A percentile compares a stretch with the other conserved stretches of the same genome.
Conservation (phyloP, 208 protist genomes). For the Porcisia deanei region DNA sequence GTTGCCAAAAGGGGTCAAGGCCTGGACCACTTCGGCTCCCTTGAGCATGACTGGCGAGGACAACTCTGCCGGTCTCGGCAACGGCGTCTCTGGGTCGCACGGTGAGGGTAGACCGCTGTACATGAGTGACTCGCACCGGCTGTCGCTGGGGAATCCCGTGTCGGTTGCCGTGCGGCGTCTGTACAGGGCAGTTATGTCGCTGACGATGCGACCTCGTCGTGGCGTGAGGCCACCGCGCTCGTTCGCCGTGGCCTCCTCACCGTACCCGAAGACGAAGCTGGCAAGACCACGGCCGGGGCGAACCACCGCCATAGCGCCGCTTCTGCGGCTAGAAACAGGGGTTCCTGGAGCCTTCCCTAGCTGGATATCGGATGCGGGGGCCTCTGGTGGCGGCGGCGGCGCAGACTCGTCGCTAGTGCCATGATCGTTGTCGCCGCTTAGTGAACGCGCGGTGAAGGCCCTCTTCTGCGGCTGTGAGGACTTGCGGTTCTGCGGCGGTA, state of each 20-base stretch:
- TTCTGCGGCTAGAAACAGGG: neutral
- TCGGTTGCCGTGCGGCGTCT: constrained; percentile 20
- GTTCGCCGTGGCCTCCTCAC: constrained; percentile 14
- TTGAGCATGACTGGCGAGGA: neutral
- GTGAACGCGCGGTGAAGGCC: neutral
- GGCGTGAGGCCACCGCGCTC: constrained; percentile 19
- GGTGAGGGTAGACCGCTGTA: constrained; percentile 3
- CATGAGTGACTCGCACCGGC: constrained; percentile 18
- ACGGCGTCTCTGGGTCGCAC: neutral
- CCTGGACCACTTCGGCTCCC: neutral
- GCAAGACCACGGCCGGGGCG: constrained; percentile 19
- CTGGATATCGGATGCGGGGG: neutral
- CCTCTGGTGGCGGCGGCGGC: neutral
- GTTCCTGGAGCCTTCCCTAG: neutral
- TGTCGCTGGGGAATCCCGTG: constrained; percentile 16
- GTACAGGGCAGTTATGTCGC: constrained; percentile 33
- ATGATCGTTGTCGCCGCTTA: no score
- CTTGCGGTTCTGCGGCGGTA: constrained; percentile 11
- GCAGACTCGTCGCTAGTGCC: neutral
- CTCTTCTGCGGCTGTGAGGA: constrained; percentile 1
- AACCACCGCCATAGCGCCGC: neutral
- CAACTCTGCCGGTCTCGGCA: neutral
- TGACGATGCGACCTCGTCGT: constrained; percentile 25
- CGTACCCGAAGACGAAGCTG: constrained; percentile 25
- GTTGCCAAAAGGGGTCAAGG: constrained; percentile 13